Evolutionary conservation across 2,329 filamentous ascomycete genomes (phyloP), one percentile per base, ranked within the genome.

Genomic region (Stromatinia cepivora): DNA sequence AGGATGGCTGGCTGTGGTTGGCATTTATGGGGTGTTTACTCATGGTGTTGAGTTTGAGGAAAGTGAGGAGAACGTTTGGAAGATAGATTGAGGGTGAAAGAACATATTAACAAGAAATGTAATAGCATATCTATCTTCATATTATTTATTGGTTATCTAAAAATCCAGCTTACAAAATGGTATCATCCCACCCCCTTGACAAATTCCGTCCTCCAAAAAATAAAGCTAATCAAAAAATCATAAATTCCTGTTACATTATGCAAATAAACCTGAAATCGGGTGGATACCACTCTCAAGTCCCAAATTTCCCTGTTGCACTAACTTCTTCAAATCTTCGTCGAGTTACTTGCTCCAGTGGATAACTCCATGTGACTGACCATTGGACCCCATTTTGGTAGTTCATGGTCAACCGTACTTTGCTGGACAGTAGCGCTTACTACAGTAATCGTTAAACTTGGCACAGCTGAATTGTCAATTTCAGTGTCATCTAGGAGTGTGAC

Each of bases 401-500:
- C 57, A 68, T 54, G 57, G 36, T 68, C 66, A 22, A 20, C 57
- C 4, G 57, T 53, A 20, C 25, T 31, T 42, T 68, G 36, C 15
- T 68, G 48, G 9, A 68, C 66, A 11, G 7, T 54, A 1, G 73
- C 69, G 59, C 73, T 77, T 4, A 76, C 72, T 22, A 78, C 70
- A 0, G 64, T 67, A 15, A 78, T 66, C 22, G 62, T 73, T 45
- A 78, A 69, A 56, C 73, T 76, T 17, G 72, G 70, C 0, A 78
- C 72, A 1, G 70, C 68, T 6, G 46, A 64, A 34, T 73, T 72
- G 0, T 45, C 66, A 4, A 77, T 70, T 22, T 69, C 70, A 0
- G 71, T 73, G 34, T 73, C 72, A 64, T 76, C 68, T 15, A 71
- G n/a, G 2, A 72, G 58, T 17, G 71, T 73, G 13, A 79, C 39